Base-by-base conservation (phyloP, 2,329 filamentous ascomycete species). In the Aspergillus vadensis region DNA sequence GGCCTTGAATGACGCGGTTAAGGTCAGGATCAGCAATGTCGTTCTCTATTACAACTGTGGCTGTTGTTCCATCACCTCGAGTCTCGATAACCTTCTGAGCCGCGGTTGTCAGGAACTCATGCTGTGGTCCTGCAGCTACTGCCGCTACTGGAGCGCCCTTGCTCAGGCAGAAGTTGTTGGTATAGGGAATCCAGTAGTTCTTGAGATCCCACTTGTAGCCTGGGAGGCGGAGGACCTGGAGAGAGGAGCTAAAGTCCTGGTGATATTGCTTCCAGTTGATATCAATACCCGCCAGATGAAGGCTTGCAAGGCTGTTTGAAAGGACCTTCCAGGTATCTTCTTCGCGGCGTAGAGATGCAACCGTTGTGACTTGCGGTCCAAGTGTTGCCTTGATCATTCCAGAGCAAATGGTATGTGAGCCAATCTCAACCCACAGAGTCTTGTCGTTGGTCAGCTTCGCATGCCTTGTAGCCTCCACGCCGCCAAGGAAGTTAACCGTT, bases 361-460 rank as follows among this genome's bases (percentile, higher is more conserved):
- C 59, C 0, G 57, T 86, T 80, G 47, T 85, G 81, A 61, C 84
- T 79, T 60, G 84, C 83, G 83, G 79, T 6, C 79, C 86, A 59
- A 91, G 84, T 2, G 86, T 87, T 19, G 87, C 70, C 55, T 78
- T 78, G 30, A 82, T 72, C 74, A 83, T 79, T 47, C 75, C 76
- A 2, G 76, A 75, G 61, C 78, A 81, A 17, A 82, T 72, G 0
- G 81, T 77, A 59, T 82, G 78, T 2, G 81, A 80, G 6, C 82
- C 82, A 59, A 84, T 68, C 83, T 92, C 90, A 59, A 92, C 79
- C 86, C 87, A 91, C 21, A 89, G 81, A 14, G 88, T 90, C 78
- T 88, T 88, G 66, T 88, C 86, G 63, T 88, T 84, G 59, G 90
- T 87, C 21, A 85, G 73, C 63, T 69, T 70, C 3, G 66, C 63